Percentiles rank a stretch among this genome's conserved stretches.
These are phyloP conservation scores for Cystobasidium pallidum DNA, from an alignment of 1,284 basidiomycete genomes.

Conservation along the genomic window DNA sequence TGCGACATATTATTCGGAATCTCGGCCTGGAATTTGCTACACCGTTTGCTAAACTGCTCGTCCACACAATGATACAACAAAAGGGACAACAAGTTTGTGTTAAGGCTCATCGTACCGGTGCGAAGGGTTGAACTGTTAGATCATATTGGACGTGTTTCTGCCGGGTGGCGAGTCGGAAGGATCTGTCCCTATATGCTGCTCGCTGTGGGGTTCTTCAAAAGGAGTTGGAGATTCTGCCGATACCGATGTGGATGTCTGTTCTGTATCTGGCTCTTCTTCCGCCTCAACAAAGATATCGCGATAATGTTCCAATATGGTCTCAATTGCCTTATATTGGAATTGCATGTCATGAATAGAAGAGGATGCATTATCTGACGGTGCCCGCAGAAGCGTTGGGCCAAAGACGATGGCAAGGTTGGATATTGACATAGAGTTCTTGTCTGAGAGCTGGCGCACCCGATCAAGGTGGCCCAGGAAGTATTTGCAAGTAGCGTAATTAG, in stretches of 20 bases:
- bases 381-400: conserved; percentile 87
- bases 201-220: background rate
- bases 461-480: conserved; percentile 93
- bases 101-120: too few species aligned
- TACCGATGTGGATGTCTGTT: background rate
- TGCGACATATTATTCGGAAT: background rate
- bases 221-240: background rate
- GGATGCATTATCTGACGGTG: conserved; percentile 58
- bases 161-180: conserved; percentile 1
- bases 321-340: conserved; percentile 77
- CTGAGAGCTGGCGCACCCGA: conserved; percentile 74
- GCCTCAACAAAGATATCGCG: conserved; percentile 80
- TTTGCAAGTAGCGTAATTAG: conserved; percentile 97
- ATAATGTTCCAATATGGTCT: conserved; percentile 83
- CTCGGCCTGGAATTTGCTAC: background rate
- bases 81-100: background rate
- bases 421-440: conserved; percentile 84
- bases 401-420: conserved; percentile 96
- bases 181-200: conserved; percentile 6
- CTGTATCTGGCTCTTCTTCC: conserved; percentile 33
- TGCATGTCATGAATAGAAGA: conserved; percentile 63
- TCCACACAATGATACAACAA: conserved; percentile 14
- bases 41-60: conserved; percentile 2
- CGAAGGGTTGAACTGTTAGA: background rate
- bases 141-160: conserved; percentile 4